Evolutionary conservation across 2,329 filamentous ascomycete genomes (phyloP).

Genomic region (Claviceps africana): DNA sequence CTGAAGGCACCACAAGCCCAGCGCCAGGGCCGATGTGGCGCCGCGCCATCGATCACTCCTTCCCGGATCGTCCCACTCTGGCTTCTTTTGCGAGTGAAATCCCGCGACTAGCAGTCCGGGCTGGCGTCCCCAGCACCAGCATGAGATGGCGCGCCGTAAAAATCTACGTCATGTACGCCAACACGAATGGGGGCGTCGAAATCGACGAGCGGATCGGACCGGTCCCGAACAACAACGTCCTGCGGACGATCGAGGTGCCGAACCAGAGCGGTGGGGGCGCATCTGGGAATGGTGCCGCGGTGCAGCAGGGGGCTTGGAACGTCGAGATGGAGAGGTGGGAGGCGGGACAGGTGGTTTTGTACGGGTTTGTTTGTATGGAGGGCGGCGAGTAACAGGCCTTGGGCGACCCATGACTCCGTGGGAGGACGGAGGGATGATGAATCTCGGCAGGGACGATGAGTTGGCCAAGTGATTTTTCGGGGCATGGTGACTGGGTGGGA

Average conservation of each 20-base stretch:
- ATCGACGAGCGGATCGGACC: neutral
- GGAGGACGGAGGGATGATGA: neutral
- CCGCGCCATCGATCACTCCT: neutral
- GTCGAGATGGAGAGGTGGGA: constrained; percentile 6
- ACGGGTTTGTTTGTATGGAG: neutral
- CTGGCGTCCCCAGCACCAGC: neutral
- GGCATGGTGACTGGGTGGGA: too few species aligned
- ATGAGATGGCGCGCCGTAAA: neutral
- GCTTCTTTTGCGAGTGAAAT: neutral
- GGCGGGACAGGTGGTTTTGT: neutral
- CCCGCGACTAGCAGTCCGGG: neutral
- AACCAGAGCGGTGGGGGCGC: too few species aligned
- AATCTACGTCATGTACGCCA: neutral
- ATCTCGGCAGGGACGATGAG: too few species aligned
- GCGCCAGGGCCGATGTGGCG: neutral
- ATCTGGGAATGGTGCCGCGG: constrained; percentile 10
- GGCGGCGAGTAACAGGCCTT: neutral
- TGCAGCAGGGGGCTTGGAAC: constrained; percentile 11
- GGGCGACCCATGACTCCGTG: neutral
- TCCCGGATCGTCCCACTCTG: neutral
- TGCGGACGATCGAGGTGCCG: neutral
- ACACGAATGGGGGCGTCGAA: neutral
- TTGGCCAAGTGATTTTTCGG: too few species aligned
- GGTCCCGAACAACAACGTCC: neutral
- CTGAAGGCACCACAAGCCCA: too few species aligned